Evolutionary conservation across 345 rosid species (phyloP).

Genomic region (Durio zibethinus): DNA sequence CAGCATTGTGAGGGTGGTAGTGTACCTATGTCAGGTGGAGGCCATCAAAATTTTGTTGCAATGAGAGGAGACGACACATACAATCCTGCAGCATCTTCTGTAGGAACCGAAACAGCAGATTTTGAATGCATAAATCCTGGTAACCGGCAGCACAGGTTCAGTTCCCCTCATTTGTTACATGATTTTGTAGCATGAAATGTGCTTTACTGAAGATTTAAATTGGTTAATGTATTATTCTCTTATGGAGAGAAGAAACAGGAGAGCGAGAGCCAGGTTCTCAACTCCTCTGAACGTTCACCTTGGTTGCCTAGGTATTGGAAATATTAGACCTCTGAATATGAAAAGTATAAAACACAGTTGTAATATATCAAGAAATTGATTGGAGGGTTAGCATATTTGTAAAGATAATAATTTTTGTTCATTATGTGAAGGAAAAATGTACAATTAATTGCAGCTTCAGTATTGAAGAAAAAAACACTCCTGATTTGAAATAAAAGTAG

Average conservation of each 20-base stretch:
- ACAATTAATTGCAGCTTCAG: conserved; percentile 16
- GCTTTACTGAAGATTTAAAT: not conserved
- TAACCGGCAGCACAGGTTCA: conserved; percentile 56
- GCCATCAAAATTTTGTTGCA: conserved; percentile 44
- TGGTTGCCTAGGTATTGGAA: conserved; percentile 7
- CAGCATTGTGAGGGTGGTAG: conserved; percentile 62
- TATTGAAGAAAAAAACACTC: not conserved
- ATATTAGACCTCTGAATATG: conserved; percentile 16
- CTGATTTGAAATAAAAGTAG: conserved; percentile 21
- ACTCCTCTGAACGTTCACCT: not conserved
- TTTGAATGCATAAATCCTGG: conserved; percentile 57
- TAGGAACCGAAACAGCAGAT: conserved; percentile 42
- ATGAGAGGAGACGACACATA: conserved; percentile 57
- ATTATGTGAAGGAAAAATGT: conserved; percentile 24
- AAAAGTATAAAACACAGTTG: conserved; percentile 24
- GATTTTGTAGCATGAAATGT: conserved; percentile 72
- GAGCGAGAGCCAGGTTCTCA: not conserved
- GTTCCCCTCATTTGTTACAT: conserved; percentile 64
- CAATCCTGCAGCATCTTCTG: conserved; percentile 35
- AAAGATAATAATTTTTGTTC: conserved; percentile 28
- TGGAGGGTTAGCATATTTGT: conserved; percentile 29
- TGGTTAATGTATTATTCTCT: conserved; percentile 2
- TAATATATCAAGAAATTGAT: conserved; percentile 29
- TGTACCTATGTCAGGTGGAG: conserved; percentile 48
- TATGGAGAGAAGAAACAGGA: not conserved